phyloP scores from a whole-genome alignment of 371 early-diverging fungal genomes.

The Vairimorpha necatrix region DNA sequence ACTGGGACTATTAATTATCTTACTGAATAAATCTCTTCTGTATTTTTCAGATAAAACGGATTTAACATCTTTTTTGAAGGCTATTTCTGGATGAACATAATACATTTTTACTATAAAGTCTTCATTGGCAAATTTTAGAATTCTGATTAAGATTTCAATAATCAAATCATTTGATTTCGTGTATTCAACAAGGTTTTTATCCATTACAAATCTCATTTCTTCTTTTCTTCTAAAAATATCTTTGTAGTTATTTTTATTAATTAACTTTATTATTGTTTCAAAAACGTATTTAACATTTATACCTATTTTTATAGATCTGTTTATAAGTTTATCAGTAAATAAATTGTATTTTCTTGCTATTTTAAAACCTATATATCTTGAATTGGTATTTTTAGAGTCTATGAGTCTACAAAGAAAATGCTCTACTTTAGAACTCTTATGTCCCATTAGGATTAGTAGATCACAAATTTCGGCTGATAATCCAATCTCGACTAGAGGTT shows the following conservation, averaged over 20 bases:
- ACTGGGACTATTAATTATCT: not conserved
- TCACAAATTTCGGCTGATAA: constrained; percentile 25
- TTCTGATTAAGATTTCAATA: constrained; percentile 3
- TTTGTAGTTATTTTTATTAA: constrained; percentile 37
- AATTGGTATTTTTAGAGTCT: constrained; percentile 50
- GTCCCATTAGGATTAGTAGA: constrained; percentile 9
- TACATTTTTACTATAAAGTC: constrained; percentile 33
- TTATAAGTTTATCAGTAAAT: constrained; percentile 22
- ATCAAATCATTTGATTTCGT: not conserved
- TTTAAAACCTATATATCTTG: constrained; percentile 39
- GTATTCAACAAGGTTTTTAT: constrained; percentile 2
- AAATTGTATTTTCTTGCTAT: constrained; percentile 22
- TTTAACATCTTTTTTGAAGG: not conserved
- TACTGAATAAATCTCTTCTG: constrained; percentile 17
- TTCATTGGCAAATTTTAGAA: constrained; percentile 16
- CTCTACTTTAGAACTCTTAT: constrained; percentile 7
- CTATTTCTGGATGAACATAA: constrained; percentile 39
- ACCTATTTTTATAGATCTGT: constrained; percentile 21
- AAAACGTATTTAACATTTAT: constrained; percentile 12
- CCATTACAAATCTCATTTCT: constrained; percentile 31
- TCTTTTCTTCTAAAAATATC: constrained; percentile 38
- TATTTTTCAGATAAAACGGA: constrained; percentile 13
- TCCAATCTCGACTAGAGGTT: constrained; percentile 32
- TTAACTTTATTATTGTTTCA: constrained; percentile 14
- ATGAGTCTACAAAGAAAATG: constrained; percentile 40